phyloP scores from a whole-genome alignment of 176 grass and related monocot species.

The Hordeum vulgare region MorexV3_pseudomolecules_assembly NC_058522.1:529354769-529355268 shows the following conservation, averaged over 20 bases:
- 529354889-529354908: background rate
- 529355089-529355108: background rate
- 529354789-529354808: too few relatives aligned
- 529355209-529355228: too few relatives aligned
- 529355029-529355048: background rate
- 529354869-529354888: background rate
- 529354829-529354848: too few relatives aligned
- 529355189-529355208: too few relatives aligned
- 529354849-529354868: too few relatives aligned
- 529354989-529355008: background rate
- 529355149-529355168: too few relatives aligned
- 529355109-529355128: too few relatives aligned
- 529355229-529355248: background rate
- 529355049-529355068: background rate
- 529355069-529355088: background rate
- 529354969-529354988: background rate
- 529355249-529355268: conserved; percentile 11
- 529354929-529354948: background rate
- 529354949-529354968: background rate
- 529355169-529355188: too few relatives aligned
- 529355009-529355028: background rate
- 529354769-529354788: too few relatives aligned
- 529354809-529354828: too few relatives aligned
- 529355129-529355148: too few relatives aligned
- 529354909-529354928: background rate